Evolutionary conservation across 345 rosid genomes (phyloP), one percentile per base, ranked within the genome.

Genomic region (Garcia nutans): DNA sequence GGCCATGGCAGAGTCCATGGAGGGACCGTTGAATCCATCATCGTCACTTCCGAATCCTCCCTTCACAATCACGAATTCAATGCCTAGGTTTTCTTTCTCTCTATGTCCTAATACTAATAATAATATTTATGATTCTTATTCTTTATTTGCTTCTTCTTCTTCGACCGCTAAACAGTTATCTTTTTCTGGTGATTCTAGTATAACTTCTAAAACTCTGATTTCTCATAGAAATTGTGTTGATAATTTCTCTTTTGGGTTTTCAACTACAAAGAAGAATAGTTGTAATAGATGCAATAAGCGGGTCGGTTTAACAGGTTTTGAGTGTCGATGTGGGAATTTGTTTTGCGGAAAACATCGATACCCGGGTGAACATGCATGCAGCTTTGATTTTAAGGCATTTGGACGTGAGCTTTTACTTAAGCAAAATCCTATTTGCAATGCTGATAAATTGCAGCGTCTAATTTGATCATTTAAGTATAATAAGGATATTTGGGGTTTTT

Each of bases 291-390:
- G 89, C 75, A 83, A 81, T 47, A 86, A 66, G 79, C 83, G 77
- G 78, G 82, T 88, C 16, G 86, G 88, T 6, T 50, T 86, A 65
- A 47, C 69, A 33, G 88, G 88, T 22, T 87, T 87, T 71, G 17
- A 65, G 15, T 84, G 88, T 65, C 77, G 83, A 45, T 85, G 82
- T 11, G 78, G 80, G 44, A 54, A 68, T 19, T 3, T 68, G 45
- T 77, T 79, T 33, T 77, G 83, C 10, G 74, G 71, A 52, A 3
- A 10, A n/a, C 83, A 79, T 11, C 72, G 81, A n/a, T 76, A 76
- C 52, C 74, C 83, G 0, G 22, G 55, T 9, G 78, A 74, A 49
- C 85, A 83, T 17, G 10, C 52, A 2, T 83, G 83, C 65, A 42
- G 52, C 5, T 74, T 79, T 28, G 83, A 83, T 62, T 74, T 23